Conservation (phyloP, 2,329 filamentous ascomycete species). For the Ophiostoma himal-ulmi region DNA sequence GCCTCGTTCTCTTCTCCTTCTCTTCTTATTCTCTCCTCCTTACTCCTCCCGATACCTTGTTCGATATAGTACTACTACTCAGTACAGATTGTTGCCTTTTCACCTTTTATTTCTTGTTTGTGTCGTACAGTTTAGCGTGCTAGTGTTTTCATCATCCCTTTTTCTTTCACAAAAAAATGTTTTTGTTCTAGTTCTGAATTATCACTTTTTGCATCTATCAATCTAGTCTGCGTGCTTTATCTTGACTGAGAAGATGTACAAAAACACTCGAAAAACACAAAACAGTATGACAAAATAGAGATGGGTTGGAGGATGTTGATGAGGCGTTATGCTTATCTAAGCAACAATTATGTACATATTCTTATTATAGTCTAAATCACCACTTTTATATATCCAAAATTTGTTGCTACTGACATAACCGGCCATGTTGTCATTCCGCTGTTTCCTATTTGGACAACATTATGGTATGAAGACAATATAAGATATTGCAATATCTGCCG, state of each 20-base stretch:
- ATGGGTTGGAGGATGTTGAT: neutral
- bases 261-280: neutral
- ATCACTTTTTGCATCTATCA: neutral
- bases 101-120: neutral
- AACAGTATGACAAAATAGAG: neutral
- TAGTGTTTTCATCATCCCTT: neutral
- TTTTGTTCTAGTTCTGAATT: conserved; percentile 6
- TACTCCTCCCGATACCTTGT: conserved; percentile 9
- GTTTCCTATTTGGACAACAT: no score
- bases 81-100: conserved; percentile 9
- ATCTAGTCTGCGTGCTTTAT: neutral
- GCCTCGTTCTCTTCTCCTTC: conserved; percentile 27
- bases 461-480: no score
- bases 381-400: no score
- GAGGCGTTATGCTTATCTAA: neutral
- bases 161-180: conserved; percentile 13
- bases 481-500: no score
- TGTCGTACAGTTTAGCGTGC: conserved; percentile 8
- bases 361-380: no score
- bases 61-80: conserved; percentile 12
- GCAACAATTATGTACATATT: no score
- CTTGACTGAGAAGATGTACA: neutral
- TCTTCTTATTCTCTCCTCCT: neutral
- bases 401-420: no score
- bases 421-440: no score